Percentiles rank a stretch among this genome's conserved stretches.
These are phyloP conservation scores for Capsicum rhomboideum DNA, from an alignment of 257 asterid genomes.

Conservation along the genomic window DNA sequence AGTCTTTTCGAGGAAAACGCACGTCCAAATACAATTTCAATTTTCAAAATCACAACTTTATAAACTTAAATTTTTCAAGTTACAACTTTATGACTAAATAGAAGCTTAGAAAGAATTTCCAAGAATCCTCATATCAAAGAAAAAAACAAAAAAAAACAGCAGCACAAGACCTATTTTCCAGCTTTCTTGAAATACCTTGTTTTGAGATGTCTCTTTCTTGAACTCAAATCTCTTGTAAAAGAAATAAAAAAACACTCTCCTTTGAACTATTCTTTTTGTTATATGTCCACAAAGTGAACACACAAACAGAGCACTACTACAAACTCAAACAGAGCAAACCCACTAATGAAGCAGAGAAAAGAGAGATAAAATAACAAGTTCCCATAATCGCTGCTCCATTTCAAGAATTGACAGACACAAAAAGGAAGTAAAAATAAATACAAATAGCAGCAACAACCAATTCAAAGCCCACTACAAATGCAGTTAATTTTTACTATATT, in stretches of 20 bases:
- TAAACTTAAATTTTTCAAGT: no score
- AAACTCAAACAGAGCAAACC: neutral
- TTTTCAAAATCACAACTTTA: no score
- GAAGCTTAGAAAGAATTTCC: neutral
- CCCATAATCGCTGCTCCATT: neutral
- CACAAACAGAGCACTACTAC: neutral
- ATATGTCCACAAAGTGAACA: neutral
- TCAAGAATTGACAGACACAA: neutral
- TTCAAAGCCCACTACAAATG: neutral
- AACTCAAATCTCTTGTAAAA: conserved; percentile 9
- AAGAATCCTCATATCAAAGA: neutral
- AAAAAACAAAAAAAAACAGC: neutral
- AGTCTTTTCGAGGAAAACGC: no score
- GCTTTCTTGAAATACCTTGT: conserved; percentile 13
- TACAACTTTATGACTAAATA: no score
- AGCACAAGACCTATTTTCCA: neutral
- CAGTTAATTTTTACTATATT: neutral
- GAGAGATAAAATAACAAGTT: neutral
- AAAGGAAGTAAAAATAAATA: no score
- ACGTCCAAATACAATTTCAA: no score
- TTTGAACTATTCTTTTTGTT: neutral
- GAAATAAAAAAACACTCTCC: neutral
- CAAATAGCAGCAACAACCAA: neutral
- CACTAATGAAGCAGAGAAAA: neutral
- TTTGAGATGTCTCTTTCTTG: conserved; percentile 26